Evolutionary conservation across 805 yeast species (phyloP).

Genomic region (Saturnispora galanensis): DNA sequence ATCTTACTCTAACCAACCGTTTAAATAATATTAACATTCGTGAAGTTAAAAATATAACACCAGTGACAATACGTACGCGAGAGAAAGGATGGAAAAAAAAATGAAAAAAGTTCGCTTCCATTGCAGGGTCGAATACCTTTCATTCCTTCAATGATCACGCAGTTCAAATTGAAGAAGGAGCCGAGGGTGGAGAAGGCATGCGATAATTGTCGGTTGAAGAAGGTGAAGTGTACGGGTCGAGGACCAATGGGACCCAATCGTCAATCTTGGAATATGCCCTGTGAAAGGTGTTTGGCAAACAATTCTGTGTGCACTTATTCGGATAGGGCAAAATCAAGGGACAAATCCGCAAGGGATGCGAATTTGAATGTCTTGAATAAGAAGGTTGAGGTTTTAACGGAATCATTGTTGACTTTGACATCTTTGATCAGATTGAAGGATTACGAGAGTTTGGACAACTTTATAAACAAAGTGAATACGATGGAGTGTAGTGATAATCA

Average conservation of each 20-base stretch:
- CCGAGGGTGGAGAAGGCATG: conserved; percentile 52
- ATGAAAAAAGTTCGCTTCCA: too few species aligned
- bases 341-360: conserved; percentile 47
- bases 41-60: too few species aligned
- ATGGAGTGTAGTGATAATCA: too few species aligned
- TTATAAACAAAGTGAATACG: too few species aligned
- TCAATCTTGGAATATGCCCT: conserved; percentile 34
- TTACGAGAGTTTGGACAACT: too few species aligned
- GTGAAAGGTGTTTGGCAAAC: conserved; percentile 43
- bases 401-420: conserved; percentile 35
- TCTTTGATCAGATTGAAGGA: conserved; percentile 16
- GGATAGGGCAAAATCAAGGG: conserved; percentile 43
- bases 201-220: conserved; percentile 51
- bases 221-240: conserved; percentile 51
- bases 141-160: too few species aligned
- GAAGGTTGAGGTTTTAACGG: conserved; percentile 41
- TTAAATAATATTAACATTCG: too few species aligned
- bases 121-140: too few species aligned
- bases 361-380: conserved; percentile 57
- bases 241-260: too few species aligned
- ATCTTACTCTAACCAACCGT: too few species aligned
- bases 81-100: too few species aligned
- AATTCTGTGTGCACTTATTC: conserved; percentile 52
- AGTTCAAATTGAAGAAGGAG: neutral
- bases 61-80: too few species aligned